These are phyloP conservation scores for Nicotiana knightiana DNA, from an alignment of 257 asterid genomes.

Conservation along the genomic window DNA sequence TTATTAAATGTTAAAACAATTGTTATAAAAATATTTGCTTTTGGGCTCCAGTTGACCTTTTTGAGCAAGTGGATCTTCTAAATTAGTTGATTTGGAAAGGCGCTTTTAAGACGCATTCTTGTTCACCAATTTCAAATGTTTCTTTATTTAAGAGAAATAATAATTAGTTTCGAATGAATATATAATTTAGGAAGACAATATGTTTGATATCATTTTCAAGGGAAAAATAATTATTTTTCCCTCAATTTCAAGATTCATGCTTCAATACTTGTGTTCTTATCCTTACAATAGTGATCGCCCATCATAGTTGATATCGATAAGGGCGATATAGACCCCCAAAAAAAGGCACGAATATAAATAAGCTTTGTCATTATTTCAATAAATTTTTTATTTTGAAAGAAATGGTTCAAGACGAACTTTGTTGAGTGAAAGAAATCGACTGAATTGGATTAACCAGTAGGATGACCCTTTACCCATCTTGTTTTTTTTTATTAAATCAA, in stretches of 20 bases:
- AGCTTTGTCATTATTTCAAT: neutral
- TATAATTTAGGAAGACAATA: neutral
- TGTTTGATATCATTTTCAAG: neutral
- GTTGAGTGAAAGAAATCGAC: no score
- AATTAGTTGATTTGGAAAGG: neutral
- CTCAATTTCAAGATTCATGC: neutral
- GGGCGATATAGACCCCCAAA: neutral
- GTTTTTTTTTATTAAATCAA: neutral
- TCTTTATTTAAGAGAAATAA: neutral
- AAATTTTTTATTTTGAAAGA: neutral
- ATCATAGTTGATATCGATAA: neutral
- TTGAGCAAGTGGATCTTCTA: neutral
- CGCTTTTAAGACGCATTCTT: neutral
- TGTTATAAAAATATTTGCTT: neutral
- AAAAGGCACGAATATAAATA: no score
- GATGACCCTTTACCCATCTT: neutral
- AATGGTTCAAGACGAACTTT: no score
- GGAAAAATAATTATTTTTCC: neutral
- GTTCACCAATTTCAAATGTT: neutral
- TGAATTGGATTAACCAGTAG: no score
- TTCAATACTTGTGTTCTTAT: neutral
- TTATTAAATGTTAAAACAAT: neutral
- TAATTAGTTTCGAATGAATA: neutral
- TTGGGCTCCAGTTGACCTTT: slow-evolving; percentile 4
- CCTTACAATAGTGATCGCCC: neutral